phyloP scores from a whole-genome alignment of 345 rosid species.

The Bretschneidera sinensis region DNA sequence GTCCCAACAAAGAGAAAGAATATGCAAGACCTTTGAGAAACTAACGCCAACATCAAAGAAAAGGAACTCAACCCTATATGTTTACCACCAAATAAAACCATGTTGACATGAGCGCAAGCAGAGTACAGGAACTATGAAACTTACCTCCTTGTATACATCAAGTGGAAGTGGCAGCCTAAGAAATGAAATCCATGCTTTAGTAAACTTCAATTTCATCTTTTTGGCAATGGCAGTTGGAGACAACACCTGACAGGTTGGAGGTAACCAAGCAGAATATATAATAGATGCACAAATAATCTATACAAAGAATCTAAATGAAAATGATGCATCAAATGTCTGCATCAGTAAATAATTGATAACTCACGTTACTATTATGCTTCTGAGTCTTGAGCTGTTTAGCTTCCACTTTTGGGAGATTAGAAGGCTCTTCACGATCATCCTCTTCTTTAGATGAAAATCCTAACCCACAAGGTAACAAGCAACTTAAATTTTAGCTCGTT shows the following conservation, averaged over 20 bases:
- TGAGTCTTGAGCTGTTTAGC: slow-evolving; percentile 32
- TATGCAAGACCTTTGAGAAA: too few relatives aligned
- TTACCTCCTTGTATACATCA: slow-evolving; percentile 89
- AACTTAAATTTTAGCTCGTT: neutral
- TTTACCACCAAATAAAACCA: too few relatives aligned
- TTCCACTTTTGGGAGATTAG: slow-evolving; percentile 21
- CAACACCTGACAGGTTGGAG: slow-evolving; percentile 38
- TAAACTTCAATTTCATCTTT: slow-evolving; percentile 84
- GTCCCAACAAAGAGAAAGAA: neutral
- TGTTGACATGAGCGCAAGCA: neutral
- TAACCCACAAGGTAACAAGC: neutral
- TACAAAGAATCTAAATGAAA: slow-evolving; percentile 3
- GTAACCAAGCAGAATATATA: neutral
- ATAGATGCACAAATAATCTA: neutral
- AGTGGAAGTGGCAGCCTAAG: slow-evolving; percentile 81
- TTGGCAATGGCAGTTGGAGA: slow-evolving; percentile 52
- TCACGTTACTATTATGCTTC: slow-evolving; percentile 39
- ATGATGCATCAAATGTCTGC: neutral
- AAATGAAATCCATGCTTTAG: slow-evolving; percentile 89
- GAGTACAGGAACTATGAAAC: neutral
- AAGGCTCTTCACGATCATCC: neutral
- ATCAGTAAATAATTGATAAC: slow-evolving; percentile 18
- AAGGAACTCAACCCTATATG: neutral
- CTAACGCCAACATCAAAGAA: neutral
- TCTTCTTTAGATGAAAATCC: slow-evolving; percentile 15